Base-by-base conservation (phyloP, 1,284 basidiomycete genomes). In the Entoloma clypeatum region DNA sequence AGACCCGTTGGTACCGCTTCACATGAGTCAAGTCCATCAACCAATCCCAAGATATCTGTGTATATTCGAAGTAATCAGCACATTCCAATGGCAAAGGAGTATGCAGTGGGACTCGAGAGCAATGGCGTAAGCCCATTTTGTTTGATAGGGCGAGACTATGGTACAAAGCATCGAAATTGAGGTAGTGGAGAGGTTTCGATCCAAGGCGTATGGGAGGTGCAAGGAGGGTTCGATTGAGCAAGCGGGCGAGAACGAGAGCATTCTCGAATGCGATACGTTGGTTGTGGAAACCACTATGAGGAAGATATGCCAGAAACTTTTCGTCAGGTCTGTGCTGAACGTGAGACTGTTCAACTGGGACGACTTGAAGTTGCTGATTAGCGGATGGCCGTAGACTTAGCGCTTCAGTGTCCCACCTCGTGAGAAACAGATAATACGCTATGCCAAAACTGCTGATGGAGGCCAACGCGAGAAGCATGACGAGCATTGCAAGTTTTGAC, bases 251-350 rank as follows among this genome's bases (percentile, higher is more conserved):
- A 9, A 80, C 69, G 22, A 90, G 71, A 8, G 85, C 86, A 52
- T 91, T 91, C 60, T 90, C 84, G 45, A 91, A 71, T 18, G 84
- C 80, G 47, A 92, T 87, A 25, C 86, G 79, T 63, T 91, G 86
- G 58, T 90, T 91, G 61, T 90, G 85, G 50, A 86, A 84, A 2
- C 86, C 86, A 49, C 80, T 83, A 54, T 87, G 85, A n/a, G 83
- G 81, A 21, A 87, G 65, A 51, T 85, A 86, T 16, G 80, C 64
- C 13, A 86, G 61, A 52, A 70, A 85, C 41, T 60, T 69, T 41
- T 65, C 62, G 7, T 57, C 48, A 3, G 50, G 49, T 31, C 63
- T 49, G 21, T 39, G 16, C 7, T 16, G 27, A 39, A 13, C 11
- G 14, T 26, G 24, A 11, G 30, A 19, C 28, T 36, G 38, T 39